Evolutionary conservation across 768 basidiomycete species (phyloP), one percentile per base, ranked within the genome.

Genomic region (Kwoniella dendrophila): DNA sequence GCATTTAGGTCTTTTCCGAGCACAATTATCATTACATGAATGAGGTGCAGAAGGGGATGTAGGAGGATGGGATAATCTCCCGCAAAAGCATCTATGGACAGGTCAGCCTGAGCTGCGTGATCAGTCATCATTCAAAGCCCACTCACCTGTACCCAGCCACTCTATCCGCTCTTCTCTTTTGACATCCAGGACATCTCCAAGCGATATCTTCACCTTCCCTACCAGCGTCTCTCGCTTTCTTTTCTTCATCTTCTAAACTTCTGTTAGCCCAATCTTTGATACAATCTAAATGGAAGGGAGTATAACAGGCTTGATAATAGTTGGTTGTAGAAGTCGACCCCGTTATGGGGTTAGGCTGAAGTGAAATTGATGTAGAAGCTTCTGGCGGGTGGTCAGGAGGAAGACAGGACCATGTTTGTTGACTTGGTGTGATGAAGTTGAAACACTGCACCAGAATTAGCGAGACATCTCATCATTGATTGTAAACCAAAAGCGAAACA

Each of bases 141-240:
- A 92, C 97, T 78, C 93, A 97, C 82, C 88, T 89, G 72, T 74
- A 79, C 57, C 71, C 63, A 2, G 81, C 82, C 0, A 90, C 90
- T 1, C 88, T 84, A 1, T 78, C 79, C 49, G 83, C 83, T n/a
- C 93, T 82, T 59, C 86, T 87, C 1, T 86, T 85, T 71, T 94
- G 92, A 81, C 95, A 98, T 0, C 90, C 92, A 0, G 95, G 95
- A 78, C 95, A 98, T 54, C 88, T 83, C 95, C 95, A 98, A 73
- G 69, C 58, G 50, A 66, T 56, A 27, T 63, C 44, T 48, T 90
- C 87, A 0, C 88, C 92, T 14, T 80, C 81, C 56, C 83, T 82
- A 11, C 85, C 82, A 68, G 61, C 66, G 12, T 89, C 20, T 29
- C 43, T 38, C 29, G 55, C 50, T 85, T 90, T 0, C 16, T 82